These are phyloP conservation scores for Austropuccinia psidii DNA, from an alignment of 1,284 basidiomycete species.

Conservation along the genomic window DNA sequence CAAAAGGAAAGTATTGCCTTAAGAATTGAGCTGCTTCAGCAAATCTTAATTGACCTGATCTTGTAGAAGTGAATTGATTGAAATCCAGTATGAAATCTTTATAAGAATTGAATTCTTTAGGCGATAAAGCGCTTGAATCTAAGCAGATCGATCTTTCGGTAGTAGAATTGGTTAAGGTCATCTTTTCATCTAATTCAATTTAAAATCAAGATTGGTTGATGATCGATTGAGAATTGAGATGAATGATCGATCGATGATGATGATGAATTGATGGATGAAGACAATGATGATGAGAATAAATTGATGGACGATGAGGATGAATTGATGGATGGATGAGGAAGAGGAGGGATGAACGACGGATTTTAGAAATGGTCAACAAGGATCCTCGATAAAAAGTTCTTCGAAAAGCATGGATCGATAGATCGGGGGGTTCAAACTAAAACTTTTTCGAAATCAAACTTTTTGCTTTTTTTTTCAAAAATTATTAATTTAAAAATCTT, in stretches of 20 bases:
- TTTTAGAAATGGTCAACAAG: too few species aligned
- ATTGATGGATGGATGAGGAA: neutral
- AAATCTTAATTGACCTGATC: slow-evolving; percentile 2
- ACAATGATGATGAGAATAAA: neutral
- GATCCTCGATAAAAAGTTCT: too few species aligned
- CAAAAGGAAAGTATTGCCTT: slow-evolving; percentile 18
- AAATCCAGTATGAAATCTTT: slow-evolving; percentile 10
- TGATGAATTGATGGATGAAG: neutral
- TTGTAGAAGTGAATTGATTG: neutral
- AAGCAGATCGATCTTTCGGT: slow-evolving; percentile 11
- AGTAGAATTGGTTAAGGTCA: neutral
- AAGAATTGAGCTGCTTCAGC: slow-evolving; percentile 29
- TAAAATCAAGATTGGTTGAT: neutral
- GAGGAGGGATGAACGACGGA: too few species aligned
- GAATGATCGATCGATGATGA: neutral
- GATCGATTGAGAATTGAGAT: neutral
- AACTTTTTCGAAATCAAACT: too few species aligned
- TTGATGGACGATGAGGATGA: neutral
- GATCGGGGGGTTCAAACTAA: too few species aligned
- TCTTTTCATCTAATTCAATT: too few species aligned
- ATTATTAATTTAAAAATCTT: too few species aligned
- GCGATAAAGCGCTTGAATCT: slow-evolving; percentile 3
- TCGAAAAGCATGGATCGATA: too few species aligned
- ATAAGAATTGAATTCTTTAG: slow-evolving; percentile 4
- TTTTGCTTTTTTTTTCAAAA: too few species aligned